A percentile compares a stretch with the other conserved stretches of the same genome.
Conservation (phyloP, 1,284 basidiomycete species). For the Bjerkandera adusta region DNA sequence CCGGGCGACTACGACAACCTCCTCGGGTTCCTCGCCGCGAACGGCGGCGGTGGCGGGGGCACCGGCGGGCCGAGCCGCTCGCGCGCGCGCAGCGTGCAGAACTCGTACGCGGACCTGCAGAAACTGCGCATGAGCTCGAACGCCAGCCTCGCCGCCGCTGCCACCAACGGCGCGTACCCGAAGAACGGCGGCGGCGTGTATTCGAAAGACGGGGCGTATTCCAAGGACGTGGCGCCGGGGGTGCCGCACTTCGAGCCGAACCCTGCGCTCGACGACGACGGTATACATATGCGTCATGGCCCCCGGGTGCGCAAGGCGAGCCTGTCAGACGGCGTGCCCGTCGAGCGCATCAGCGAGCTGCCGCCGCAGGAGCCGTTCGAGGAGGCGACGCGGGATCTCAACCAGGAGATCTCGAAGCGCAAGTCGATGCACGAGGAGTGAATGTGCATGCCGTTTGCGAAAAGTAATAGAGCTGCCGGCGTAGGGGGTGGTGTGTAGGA, state of each 20-base stretch:
- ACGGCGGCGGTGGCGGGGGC: slow-evolving; percentile 27
- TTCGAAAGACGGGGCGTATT: slow-evolving; percentile 1
- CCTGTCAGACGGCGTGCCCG: slow-evolving; percentile 60
- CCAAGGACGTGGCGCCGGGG: not conserved
- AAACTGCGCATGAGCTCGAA: slow-evolving; percentile 45
- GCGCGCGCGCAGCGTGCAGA: slow-evolving; percentile 63
- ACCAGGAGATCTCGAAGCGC: slow-evolving; percentile 52
- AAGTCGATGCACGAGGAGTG: slow-evolving; percentile 20
- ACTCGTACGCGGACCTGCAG: slow-evolving; percentile 79
- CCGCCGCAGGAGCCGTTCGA: slow-evolving; percentile 49
- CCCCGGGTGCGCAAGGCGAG: slow-evolving; percentile 58
- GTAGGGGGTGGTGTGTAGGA: not conserved
- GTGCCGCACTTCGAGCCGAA: slow-evolving; percentile 1
- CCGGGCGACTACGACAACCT: slow-evolving; percentile 78
- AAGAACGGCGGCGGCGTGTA: slow-evolving; percentile 14
- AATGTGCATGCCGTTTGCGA: no score
- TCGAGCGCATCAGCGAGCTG: slow-evolving; percentile 58
- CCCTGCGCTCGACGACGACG: slow-evolving; percentile 31
- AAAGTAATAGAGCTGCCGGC: no score
- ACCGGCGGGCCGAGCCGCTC: slow-evolving; percentile 37
- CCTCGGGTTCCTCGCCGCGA: slow-evolving; percentile 57
- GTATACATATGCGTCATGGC: slow-evolving; percentile 42
- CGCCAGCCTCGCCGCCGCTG: slow-evolving; percentile 1
- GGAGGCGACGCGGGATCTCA: slow-evolving; percentile 62
- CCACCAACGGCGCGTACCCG: slow-evolving; percentile 3